Evolutionary conservation across 805 yeast species (phyloP).

Genomic region (Kregervanrija pseudodelftensis): DNA sequence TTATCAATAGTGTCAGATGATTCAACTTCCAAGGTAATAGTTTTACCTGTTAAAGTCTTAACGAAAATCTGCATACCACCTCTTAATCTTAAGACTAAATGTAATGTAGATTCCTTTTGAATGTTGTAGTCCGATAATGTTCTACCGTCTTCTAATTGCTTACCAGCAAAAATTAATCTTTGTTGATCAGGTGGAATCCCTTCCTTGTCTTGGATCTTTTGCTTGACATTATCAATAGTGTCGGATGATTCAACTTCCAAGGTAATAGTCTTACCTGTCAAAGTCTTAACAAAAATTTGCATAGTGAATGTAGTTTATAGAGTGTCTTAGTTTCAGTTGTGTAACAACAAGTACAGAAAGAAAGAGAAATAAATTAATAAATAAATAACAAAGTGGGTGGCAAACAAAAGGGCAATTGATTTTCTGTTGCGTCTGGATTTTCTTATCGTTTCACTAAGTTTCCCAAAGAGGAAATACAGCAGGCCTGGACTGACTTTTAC

Average conservation of each 20-base stretch:
- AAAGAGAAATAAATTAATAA: too few species aligned
- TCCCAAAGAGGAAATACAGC: too few species aligned
- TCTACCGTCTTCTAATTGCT: slow-evolving; percentile 64
- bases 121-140: slow-evolving; percentile 80
- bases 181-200: slow-evolving; percentile 41
- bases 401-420: too few species aligned
- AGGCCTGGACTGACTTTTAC: too few species aligned
- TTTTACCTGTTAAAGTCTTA: slow-evolving; percentile 56
- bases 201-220: too few species aligned
- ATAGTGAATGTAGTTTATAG: slow-evolving; percentile 29
- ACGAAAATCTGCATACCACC: slow-evolving; percentile 70
- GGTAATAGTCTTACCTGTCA: slow-evolving; percentile 65
- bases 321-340: too few species aligned
- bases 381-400: slow-evolving; percentile 23
- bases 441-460: too few species aligned
- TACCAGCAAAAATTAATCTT: slow-evolving; percentile 40
- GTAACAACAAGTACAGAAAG: too few species aligned
- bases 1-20: slow-evolving; percentile 97
- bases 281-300: slow-evolving; percentile 52
- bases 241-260: slow-evolving; percentile 97
- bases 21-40: slow-evolving; percentile 89
- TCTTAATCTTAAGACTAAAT: slow-evolving; percentile 79
- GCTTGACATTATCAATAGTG: too few species aligned
- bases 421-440: too few species aligned
- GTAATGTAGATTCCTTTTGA: slow-evolving; percentile 50